Base-by-base conservation (phyloP, 2,329 filamentous ascomycete species). In the Tetracladium maxilliforme region DNA sequence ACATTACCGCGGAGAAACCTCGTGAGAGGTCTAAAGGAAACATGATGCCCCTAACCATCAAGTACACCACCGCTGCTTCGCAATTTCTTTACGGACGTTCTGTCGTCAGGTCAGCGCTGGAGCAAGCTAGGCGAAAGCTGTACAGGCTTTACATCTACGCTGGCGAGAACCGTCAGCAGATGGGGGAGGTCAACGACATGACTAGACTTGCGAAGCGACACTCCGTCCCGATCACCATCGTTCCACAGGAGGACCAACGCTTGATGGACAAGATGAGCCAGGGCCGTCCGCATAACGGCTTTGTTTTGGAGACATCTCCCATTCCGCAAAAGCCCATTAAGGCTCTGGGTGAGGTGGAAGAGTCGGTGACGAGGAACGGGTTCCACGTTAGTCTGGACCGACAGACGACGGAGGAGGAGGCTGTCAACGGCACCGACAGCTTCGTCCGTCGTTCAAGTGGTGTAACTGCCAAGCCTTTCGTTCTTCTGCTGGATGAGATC, bases 11-110 rank as follows among this genome's bases (percentile, higher is more conserved):
- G n/a, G n/a, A n/a, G n/a, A n/a, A n/a, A n/a, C n/a, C n/a, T n/a
- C n/a, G n/a, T n/a, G n/a, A n/a, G n/a, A n/a, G n/a, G n/a, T n/a
- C n/a, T n/a, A n/a, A n/a, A n/a, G n/a, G n/a, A n/a, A 44, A 33
- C 21, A 27, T 35, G n/a, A 30, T 44, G 4, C 45, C 45, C 6
- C 19, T 48, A 11, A 38, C 42, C 6, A 60, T 79, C 11, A 69
- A 71, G 2, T 75, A 87, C 43, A 83, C 81, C 0, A 92, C 83
- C 1, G 78, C 87, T 0, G 81, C 82, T 5, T 93, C 86, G 0
- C 78, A 93, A 33, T 95, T 94, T 39, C 58, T 98, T 3, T 95
- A 92, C 44, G 90, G 90, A 6, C 69, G 67, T 22, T 80, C 78
- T 3, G 72, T 81, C 3, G 82, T 95, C 13, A 64, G 78, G 33